Conservation (phyloP, 768 basidiomycete genomes). For the Lactarius quietus region DNA sequence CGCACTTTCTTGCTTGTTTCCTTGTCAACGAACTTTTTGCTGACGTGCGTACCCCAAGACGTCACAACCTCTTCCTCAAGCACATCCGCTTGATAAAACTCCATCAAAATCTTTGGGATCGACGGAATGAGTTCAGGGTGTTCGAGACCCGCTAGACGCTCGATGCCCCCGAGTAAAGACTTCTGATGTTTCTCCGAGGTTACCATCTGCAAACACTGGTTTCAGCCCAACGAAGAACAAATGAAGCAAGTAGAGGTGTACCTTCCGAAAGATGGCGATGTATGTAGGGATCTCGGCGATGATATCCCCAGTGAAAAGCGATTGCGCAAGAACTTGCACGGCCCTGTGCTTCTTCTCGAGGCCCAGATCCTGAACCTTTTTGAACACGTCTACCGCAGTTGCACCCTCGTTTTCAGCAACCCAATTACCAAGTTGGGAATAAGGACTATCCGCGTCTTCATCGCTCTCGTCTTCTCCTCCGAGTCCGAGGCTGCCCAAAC, state of each 20-base stretch:
- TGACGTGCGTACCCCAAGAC: conserved; percentile 95
- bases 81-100: conserved; percentile 86
- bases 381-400: conserved; percentile 66
- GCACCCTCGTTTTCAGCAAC: conserved; percentile 65
- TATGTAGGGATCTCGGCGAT: conserved; percentile 62
- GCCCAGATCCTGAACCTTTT: conserved; percentile 86
- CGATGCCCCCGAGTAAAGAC: conserved; percentile 87
- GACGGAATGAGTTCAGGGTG: conserved; percentile 65
- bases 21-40: conserved; percentile 95
- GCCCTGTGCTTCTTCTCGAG: conserved; percentile 96
- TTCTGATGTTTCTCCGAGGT: conserved; percentile 96
- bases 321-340: conserved; percentile 76
- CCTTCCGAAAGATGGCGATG: conserved; percentile 72
- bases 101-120: conserved; percentile 93
- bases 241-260: conserved; percentile 35
- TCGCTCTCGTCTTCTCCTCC: conserved; percentile 87
- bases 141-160: conserved; percentile 74
- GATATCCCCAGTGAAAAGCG: conserved; percentile 75
- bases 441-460: conserved; percentile 83
- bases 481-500: conserved; percentile 51
- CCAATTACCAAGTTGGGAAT: conserved; percentile 80
- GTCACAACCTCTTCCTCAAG: conserved; percentile 87
- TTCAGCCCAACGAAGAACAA: not conserved
- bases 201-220: conserved; percentile 56
- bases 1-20: conserved; percentile 94